Evolutionary conservation across 2,329 filamentous ascomycete genomes (phyloP).

Genomic region (Colletotrichum cereale): DNA sequence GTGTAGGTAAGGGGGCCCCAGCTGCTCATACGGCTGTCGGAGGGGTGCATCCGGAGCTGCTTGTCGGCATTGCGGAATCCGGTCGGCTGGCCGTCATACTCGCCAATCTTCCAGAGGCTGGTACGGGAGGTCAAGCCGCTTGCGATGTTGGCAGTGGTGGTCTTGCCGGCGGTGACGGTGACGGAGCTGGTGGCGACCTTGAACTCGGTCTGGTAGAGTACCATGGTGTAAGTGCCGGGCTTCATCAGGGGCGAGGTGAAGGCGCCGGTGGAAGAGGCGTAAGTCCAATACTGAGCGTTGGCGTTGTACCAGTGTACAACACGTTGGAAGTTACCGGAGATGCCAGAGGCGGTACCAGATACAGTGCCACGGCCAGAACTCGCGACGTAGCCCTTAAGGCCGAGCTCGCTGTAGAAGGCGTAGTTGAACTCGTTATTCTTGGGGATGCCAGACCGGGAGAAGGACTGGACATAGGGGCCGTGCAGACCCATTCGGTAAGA

Average conservation of each 20-base stretch:
- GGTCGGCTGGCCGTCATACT: constrained; percentile 73
- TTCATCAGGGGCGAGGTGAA: constrained; percentile 77
- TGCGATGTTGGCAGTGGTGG: constrained; percentile 63
- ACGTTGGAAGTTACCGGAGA: constrained; percentile 62
- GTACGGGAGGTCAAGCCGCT: constrained; percentile 59
- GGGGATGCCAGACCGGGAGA: constrained; percentile 70
- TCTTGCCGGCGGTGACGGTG: constrained; percentile 62
- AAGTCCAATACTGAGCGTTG: constrained; percentile 74
- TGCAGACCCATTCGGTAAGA: constrained; percentile 72
- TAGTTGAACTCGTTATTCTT: constrained; percentile 61
- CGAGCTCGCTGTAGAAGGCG: constrained; percentile 70
- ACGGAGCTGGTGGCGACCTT: constrained; percentile 64
- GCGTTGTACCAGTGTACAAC: constrained; percentile 77
- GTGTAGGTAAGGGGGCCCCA: constrained; percentile 74
- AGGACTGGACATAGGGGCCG: constrained; percentile 73
- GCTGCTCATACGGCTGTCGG: constrained; percentile 71
- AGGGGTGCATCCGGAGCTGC: constrained; percentile 76
- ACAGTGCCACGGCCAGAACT: constrained; percentile 69
- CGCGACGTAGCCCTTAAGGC: constrained; percentile 69
- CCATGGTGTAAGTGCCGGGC: constrained; percentile 76
- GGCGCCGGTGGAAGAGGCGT: constrained; percentile 64
- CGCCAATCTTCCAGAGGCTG: constrained; percentile 73
- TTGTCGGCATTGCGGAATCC: constrained; percentile 77
- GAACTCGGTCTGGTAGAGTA: constrained; percentile 72
- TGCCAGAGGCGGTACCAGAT: constrained; percentile 70